phyloP scores from a whole-genome alignment of 306 rosid genomes.

The Fagus sylvatica region DNA sequence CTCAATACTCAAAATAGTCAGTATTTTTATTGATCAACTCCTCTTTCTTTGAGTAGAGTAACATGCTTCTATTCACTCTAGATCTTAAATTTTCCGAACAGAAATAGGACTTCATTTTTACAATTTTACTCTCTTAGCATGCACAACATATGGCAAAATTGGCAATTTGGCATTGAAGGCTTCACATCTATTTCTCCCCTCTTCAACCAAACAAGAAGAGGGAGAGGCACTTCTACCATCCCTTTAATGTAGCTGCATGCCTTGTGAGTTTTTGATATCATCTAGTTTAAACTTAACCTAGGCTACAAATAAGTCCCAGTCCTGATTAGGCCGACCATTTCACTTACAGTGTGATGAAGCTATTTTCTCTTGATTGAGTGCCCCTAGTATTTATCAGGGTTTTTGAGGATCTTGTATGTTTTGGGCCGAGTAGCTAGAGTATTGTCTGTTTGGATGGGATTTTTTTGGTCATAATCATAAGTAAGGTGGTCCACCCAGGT shows the following conservation, averaged over 20 bases:
- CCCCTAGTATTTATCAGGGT: background rate
- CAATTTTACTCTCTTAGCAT: background rate
- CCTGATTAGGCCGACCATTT: background rate
- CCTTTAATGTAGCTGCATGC: background rate
- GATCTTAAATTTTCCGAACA: no score
- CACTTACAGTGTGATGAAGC: background rate
- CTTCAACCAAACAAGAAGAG: background rate
- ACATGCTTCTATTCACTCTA: no score
- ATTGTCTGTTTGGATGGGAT: conserved; percentile 14
- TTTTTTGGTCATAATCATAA: background rate
- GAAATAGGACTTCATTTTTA: background rate
- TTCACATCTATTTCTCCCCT: background rate
- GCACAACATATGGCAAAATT: background rate
- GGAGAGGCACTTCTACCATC: background rate
- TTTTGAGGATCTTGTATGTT: background rate
- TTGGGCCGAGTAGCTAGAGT: conserved; percentile 10
- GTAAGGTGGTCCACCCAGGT: conserved; percentile 9
- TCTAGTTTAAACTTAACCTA: background rate
- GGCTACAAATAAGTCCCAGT: background rate
- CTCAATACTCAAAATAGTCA: no score
- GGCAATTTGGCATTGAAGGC: background rate
- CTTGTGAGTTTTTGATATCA: background rate
- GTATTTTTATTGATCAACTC: no score
- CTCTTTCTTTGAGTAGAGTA: no score
- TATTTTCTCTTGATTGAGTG: background rate